Base-by-base conservation (phyloP, 2,329 filamentous ascomycete species). In the Beauveria sp. region DNA sequence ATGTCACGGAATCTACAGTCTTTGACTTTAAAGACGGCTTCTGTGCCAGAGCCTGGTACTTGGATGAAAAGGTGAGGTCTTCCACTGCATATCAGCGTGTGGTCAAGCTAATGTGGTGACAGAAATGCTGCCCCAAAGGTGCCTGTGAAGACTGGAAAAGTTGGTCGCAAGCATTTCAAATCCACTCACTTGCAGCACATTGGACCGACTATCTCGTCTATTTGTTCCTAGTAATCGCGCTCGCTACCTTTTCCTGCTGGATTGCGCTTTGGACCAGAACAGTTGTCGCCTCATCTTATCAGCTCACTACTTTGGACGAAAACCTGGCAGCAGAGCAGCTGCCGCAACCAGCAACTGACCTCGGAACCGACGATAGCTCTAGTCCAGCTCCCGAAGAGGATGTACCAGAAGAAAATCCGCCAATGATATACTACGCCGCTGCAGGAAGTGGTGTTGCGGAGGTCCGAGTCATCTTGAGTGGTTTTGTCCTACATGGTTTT, bases 381-480 rank as follows among this genome's bases (percentile, higher is more conserved):
- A 79, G 75, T 43, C 76, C 79, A 8, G 70, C 68, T 6, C 71
- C 71, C 26, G 62, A 78, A 70, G 63, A 77, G 71, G 22, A 77
- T n/a, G 53, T 62, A 2, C 74, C 65, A 64, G 74, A 58, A 64
- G 72, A 59, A 63, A 68, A 70, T 1, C 83, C 88, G 2, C 89
- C 91, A 1, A 96, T 96, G 88, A 83, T 93, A 5, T 99, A 96
- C 74, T 99, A 97, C 73, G 92, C 94, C 8, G 94, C 93, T 62
- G 93, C 93, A 47, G 94, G 94, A 54, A 96, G 92, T 74, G 94
- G 94, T 67, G 94, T 99, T 14, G 94, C 94, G 7, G 94, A 99
- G 76, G 93, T 97, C 61, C 92, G 94, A 65, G 94, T 97, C 63
- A 97, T 97, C 62, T 83, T 97, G n/a, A 97, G 92, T 68, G 94